Evolutionary conservation across 2,329 filamentous ascomycete genomes (phyloP), one percentile per base, ranked within the genome.

Genomic region (Apiospora saccharicola): DNA sequence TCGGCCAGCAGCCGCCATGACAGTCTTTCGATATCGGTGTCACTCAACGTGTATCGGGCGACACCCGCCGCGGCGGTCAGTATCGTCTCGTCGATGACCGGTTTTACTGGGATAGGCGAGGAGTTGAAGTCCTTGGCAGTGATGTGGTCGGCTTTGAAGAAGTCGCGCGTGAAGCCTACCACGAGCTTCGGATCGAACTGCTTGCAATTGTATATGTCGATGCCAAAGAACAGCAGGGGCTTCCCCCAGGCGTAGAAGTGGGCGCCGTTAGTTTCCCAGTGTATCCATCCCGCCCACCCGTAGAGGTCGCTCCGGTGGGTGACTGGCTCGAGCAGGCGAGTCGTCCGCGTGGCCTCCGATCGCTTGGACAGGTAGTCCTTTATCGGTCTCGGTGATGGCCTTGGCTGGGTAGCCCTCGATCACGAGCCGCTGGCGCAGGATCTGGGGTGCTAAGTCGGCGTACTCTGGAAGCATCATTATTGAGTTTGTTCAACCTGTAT

Each of bases 1-100:
- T 67, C 64, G 34, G 53, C 44, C n/a, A 74, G 69, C 13, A 74
- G 72, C 13, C 68, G 44, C 19, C 41, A 30, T 8, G 70, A 72
- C 14, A 74, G 70, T 13, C 2, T 46, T 8, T 69, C 68, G 34
- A 74, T 22, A 37, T 74, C 72, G 19, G 43, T 37, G 16, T 74
- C 70, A 44, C 34, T 71, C 5, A 74, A 70, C 1, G 73, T 74
- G 24, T 73, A 74, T 37, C 73, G 69, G 37, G 73, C 70, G 22
- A 57, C 13, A 26, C 13, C 30, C 37, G 19, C 14, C 3, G 14
- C 2, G n/a, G 16, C 41, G 1, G n/a, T 22, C 30, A 30, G 4
- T 16, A 16, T 10, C 53, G 16, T 37, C 53, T 37, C 53, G 16
- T 30, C 4, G 19, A 8, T 4, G 16, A 24, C 41, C 7, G 22